phyloP scores from a whole-genome alignment of 768 basidiomycete genomes.

The Psilocybe subaeruginosa region DNA sequence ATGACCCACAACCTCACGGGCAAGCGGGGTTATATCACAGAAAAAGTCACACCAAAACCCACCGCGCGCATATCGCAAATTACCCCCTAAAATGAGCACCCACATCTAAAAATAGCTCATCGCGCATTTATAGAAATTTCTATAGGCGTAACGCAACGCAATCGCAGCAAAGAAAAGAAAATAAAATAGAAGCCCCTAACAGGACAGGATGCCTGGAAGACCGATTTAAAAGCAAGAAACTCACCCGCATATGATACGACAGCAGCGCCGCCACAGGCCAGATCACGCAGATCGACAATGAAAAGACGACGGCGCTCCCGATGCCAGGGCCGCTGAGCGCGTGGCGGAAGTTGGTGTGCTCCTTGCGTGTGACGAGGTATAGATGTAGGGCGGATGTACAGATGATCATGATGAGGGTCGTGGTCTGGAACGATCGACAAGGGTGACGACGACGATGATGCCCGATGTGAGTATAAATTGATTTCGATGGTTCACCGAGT shows the following conservation, averaged over 20 bases:
- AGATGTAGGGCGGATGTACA: constrained; percentile 85
- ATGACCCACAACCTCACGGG: no score
- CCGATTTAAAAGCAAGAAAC: constrained; percentile 27
- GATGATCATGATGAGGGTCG: constrained; percentile 75
- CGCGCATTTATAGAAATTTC: background rate
- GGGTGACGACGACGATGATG: background rate
- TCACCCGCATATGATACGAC: constrained; percentile 83
- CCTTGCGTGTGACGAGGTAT: constrained; percentile 60
- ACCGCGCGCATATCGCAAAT: no score
- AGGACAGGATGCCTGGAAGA: background rate
- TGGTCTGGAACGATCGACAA: constrained; percentile 48
- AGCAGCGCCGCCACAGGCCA: constrained; percentile 85
- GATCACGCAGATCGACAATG: constrained; percentile 69
- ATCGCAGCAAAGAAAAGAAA: background rate
- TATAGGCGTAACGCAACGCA: background rate
- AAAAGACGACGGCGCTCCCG: constrained; percentile 84
- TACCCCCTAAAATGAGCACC: no score
- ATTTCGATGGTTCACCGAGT: background rate
- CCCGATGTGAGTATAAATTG: background rate
- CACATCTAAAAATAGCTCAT: background rate
- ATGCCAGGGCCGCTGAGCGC: constrained; percentile 48
- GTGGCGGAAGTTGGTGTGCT: constrained; percentile 47
- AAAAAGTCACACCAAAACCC: no score
- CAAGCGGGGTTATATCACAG: no score
- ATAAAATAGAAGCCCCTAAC: background rate